phyloP scores from a whole-genome alignment of 106 monocot genomes.

The Gastrodia elata region DNA sequence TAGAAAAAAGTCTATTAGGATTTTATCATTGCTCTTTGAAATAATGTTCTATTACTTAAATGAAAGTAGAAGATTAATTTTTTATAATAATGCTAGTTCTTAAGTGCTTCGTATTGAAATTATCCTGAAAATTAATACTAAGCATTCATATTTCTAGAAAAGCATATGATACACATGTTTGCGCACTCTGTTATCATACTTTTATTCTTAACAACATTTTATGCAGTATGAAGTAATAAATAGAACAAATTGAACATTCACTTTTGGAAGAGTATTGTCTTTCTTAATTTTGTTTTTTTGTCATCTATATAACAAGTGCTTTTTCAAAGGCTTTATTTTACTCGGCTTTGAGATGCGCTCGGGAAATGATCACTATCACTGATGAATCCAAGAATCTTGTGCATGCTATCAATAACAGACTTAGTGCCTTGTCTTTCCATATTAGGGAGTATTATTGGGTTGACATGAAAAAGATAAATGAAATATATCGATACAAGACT shows the following conservation, averaged over 20 bases:
- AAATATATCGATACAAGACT: constrained; percentile 95
- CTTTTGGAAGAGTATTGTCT: not conserved
- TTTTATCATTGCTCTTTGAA: too few species aligned
- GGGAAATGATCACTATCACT: constrained; percentile 70
- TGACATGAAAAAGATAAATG: constrained; percentile 96
- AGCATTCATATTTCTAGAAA: not conserved
- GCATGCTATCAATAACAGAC: constrained; percentile 77
- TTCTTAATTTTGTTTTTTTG: not conserved
- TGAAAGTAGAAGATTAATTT: too few species aligned
- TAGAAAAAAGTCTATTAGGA: too few species aligned
- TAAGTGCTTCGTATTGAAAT: too few species aligned
- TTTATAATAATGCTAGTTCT: too few species aligned
- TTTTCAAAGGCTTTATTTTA: constrained; percentile 81
- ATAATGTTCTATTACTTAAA: too few species aligned
- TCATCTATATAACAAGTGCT: constrained; percentile 4
- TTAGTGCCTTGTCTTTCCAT: constrained; percentile 87
- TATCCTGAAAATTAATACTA: too few species aligned
- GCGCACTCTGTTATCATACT: not conserved
- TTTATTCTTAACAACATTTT: not conserved
- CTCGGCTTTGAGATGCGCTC: constrained; percentile 85
- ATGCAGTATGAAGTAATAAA: not conserved
- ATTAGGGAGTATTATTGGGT: constrained; percentile 96
- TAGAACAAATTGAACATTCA: not conserved
- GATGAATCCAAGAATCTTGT: constrained; percentile 71
- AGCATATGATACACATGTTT: not conserved